Evolutionary conservation across 1,139 yeast species (phyloP).

Genomic region (Geotrichum klebahnii): DNA sequence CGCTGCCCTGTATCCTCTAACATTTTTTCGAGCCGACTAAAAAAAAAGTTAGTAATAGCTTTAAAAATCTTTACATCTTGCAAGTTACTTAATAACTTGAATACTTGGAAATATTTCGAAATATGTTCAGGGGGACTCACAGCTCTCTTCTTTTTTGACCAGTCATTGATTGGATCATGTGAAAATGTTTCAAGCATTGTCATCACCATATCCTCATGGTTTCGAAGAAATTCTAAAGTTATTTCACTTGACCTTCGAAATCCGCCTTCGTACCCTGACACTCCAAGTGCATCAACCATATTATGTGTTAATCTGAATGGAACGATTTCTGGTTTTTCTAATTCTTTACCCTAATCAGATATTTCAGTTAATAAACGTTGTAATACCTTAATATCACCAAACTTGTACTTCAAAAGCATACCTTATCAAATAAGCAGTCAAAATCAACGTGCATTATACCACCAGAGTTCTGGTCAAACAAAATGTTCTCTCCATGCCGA

Average conservation of each 20-base stretch:
- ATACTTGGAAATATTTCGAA: slow-evolving; percentile 1
- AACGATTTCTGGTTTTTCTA: slow-evolving; percentile 83
- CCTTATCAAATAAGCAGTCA: slow-evolving; percentile 84
- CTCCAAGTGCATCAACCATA: slow-evolving; percentile 87
- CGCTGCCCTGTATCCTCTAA: slow-evolving; percentile 34
- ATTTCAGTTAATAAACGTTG: too few relatives aligned
- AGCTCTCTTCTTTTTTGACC: slow-evolving; percentile 26
- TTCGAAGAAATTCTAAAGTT: slow-evolving; percentile 66
- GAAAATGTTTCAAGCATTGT: slow-evolving; percentile 88
- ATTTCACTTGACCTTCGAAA: slow-evolving; percentile 85
- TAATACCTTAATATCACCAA: too few relatives aligned
- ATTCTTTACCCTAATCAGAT: slow-evolving; percentile 42
- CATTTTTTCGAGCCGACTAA: slow-evolving; percentile 21
- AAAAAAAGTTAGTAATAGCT: neutral
- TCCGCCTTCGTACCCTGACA: slow-evolving; percentile 84
- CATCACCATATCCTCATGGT: slow-evolving; percentile 82
- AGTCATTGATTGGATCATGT: slow-evolving; percentile 75
- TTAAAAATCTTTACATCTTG: neutral
- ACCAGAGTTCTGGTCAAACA: slow-evolving; percentile 71
- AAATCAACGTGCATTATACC: slow-evolving; percentile 89
- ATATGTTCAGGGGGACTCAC: slow-evolving; percentile 6
- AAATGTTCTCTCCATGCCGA: slow-evolving; percentile 88
- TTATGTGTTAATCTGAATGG: slow-evolving; percentile 90
- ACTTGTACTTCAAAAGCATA: neutral
- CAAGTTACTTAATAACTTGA: neutral